Evolutionary conservation across 306 rosid genomes (phyloP).

Genomic region (Luffa aegyptiaca): DNA sequence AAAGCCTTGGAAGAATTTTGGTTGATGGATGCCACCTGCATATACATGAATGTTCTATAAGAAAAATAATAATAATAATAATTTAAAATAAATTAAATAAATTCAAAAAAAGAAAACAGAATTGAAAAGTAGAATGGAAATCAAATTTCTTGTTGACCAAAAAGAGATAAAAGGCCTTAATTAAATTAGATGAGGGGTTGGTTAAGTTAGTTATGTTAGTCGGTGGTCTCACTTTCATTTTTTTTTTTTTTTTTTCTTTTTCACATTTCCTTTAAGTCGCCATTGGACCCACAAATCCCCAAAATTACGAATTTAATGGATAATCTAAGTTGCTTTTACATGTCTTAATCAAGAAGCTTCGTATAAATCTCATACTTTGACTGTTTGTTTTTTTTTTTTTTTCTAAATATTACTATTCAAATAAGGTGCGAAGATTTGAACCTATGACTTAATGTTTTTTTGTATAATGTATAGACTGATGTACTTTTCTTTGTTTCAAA

Average conservation of each 20-base stretch:
- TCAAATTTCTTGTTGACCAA: neutral
- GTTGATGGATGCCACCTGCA: neutral
- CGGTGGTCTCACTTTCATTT: neutral
- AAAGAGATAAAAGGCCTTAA: neutral
- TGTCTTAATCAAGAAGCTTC: neutral
- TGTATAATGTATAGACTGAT: too few species aligned
- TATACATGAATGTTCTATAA: neutral
- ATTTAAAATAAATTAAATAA: too few species aligned
- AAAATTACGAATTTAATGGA: neutral
- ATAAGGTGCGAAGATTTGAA: neutral
- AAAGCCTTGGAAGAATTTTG: neutral
- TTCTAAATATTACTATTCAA: neutral
- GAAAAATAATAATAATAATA: neutral
- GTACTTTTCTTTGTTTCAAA: too few species aligned
- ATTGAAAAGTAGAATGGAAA: neutral
- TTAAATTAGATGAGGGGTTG: neutral
- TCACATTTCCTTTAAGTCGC: neutral
- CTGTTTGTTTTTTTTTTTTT: neutral
- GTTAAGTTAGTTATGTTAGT: neutral
- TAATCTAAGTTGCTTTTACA: neutral
- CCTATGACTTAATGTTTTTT: neutral
- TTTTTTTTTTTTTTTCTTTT: neutral
- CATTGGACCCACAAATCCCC: neutral
- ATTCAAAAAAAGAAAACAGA: neutral
- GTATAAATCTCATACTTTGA: neutral